Base-by-base conservation (phyloP, 495 filamentous ascomycete genomes). In the Collariella sp. region DNA sequence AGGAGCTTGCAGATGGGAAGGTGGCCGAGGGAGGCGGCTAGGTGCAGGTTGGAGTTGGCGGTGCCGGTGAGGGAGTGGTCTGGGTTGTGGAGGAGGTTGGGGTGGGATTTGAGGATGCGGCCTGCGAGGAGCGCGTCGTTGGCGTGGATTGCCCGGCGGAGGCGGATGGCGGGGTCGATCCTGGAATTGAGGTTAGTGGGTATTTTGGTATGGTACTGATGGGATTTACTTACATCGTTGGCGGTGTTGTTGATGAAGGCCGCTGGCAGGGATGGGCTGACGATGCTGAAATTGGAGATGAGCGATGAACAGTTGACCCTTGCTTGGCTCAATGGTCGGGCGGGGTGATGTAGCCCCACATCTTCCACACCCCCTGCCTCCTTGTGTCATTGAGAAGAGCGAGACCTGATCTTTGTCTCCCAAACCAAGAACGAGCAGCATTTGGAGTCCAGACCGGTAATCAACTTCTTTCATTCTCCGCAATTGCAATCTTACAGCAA, bases 41-140 rank as follows among this genome's bases (percentile, higher is more conserved):
- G 76, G 67, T 94, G 88, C 11, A 94, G 77, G 43, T 79, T 85
- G 13, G 88, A 90, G 67, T 90, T 89, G 59, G 76, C 75, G 50
- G 74, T 66, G 47, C 75, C 76, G 18, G 65, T 72, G 22, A 64
- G 62, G 7, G 72, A 72, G 62, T 77, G 74, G 66, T 89, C 85
- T 1, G 86, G 84, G 65, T 89, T 88, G 62, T 80, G 79, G n/a
- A 93, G 74, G 51, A 80, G 75, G 46, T 67, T 56, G 0, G 82
- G 84, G 61, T 89, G 79, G 61, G 82, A 83, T 52, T 76, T 75
- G 50, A 91, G 74, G 65, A 93, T 86, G 65, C 88, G 85, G 54
- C 76, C 67, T 55, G 87, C 84, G 48, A 91, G 83, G 55, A 76
- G 67, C 55, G 86, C 72, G 70, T 90, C 85, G 62, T 83, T 79